A percentile compares a stretch with the other conserved stretches of the same genome.
These are phyloP conservation scores for Yamadazyma siamensis DNA, from an alignment of 1,139 yeast species.

Conservation along the genomic window DNA sequence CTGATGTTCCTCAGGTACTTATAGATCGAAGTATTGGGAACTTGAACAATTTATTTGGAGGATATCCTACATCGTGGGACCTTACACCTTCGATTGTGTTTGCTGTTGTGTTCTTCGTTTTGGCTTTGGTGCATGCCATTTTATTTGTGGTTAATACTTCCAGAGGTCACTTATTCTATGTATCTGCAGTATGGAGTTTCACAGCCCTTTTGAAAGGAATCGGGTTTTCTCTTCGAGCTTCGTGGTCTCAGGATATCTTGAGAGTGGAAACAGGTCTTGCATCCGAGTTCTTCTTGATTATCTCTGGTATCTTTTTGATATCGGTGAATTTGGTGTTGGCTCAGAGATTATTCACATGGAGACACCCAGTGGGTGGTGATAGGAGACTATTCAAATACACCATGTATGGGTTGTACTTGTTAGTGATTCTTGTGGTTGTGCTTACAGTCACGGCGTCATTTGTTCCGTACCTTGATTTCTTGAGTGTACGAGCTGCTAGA, in stretches of 20 bases:
- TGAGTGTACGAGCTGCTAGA: conserved; percentile 19
- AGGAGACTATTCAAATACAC: conserved; percentile 32
- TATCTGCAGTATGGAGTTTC: conserved; percentile 52
- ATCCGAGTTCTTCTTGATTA: conserved; percentile 32
- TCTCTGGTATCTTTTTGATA: conserved; percentile 32
- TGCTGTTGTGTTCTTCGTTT: conserved; percentile 48
- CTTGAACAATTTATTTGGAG: conserved; percentile 62
- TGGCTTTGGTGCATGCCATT: conserved; percentile 45
- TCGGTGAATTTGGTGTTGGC: conserved; percentile 40
- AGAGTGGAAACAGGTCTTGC: conserved; percentile 27
- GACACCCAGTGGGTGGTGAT: conserved; percentile 48
- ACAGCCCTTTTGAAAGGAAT: conserved; percentile 51
- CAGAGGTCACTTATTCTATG: conserved; percentile 65
- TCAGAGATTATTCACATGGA: conserved; percentile 44
- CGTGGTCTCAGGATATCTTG: conserved; percentile 12
- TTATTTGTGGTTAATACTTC: conserved; percentile 50
- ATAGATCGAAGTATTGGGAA: conserved; percentile 30
- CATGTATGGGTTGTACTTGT: conserved; percentile 30
- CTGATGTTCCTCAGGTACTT: conserved; percentile 33
- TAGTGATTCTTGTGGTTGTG: conserved; percentile 29
- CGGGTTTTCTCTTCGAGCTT: conserved; percentile 60
- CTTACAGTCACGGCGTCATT: conserved; percentile 34
- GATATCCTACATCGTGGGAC: conserved; percentile 56
- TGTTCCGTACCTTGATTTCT: conserved; percentile 30
- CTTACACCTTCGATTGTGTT: conserved; percentile 62